These are phyloP conservation scores for Sporothrix luriei DNA, from an alignment of 2,329 filamentous ascomycete species.

Conservation along the genomic window DNA sequence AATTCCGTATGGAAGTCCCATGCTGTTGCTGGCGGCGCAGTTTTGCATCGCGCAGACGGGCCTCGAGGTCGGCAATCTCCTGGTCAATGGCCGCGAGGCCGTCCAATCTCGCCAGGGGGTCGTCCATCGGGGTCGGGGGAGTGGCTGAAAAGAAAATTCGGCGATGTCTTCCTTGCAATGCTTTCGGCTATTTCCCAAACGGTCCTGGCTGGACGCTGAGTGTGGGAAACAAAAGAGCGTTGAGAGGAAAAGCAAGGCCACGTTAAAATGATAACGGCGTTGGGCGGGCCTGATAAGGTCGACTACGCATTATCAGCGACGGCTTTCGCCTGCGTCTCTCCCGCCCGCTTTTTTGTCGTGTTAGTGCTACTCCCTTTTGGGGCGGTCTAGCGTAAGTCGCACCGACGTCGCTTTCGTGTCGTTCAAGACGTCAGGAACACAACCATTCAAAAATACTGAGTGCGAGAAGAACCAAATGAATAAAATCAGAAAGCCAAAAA, in stretches of 20 bases:
- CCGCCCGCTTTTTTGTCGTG: neutral
- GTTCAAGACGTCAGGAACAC: neutral
- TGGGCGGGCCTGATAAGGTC: constrained; percentile 20
- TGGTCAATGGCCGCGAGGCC: constrained; percentile 45
- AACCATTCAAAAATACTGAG: neutral
- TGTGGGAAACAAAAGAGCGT: constrained; percentile 3
- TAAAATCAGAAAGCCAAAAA: constrained; percentile 6
- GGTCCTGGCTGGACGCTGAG: neutral
- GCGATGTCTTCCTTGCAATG: too few relatives aligned
- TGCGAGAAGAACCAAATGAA: constrained; percentile 13
- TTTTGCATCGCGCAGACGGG: constrained; percentile 49
- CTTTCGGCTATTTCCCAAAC: neutral
- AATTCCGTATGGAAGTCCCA: neutral
- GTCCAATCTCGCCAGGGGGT: constrained; percentile 6
- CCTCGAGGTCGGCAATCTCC: constrained; percentile 63
- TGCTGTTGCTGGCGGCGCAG: constrained; percentile 40
- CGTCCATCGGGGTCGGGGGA: neutral
- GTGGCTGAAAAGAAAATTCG: neutral
- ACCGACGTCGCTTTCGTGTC: neutral
- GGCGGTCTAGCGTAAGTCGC: neutral
- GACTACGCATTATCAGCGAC: constrained; percentile 18
- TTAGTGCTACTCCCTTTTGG: neutral
- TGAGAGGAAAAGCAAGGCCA: neutral
- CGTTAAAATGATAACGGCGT: neutral
- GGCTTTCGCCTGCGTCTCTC: constrained; percentile 18